Evolutionary conservation across 768 basidiomycete species (phyloP).

Genomic region (Suillus americanus): DNA sequence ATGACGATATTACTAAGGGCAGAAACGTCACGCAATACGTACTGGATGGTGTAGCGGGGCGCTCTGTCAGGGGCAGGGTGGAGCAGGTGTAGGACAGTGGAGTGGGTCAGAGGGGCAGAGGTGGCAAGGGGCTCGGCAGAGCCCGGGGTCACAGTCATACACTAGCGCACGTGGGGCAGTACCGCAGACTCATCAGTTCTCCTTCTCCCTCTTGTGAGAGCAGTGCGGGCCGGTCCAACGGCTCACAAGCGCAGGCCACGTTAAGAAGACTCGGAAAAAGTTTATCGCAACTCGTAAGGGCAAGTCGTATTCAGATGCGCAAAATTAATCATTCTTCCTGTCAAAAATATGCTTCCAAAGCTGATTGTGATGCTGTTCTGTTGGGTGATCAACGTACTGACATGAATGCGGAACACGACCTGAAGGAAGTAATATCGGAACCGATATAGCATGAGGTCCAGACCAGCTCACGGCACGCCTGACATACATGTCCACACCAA

Average conservation of each 20-base stretch:
- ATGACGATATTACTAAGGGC: not conserved
- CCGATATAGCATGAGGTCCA: not conserved
- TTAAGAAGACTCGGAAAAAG: not conserved
- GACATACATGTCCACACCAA: not conserved
- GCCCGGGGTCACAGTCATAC: no score
- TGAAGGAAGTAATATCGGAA: not conserved
- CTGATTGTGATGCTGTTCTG: not conserved
- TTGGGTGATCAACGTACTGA: not conserved
- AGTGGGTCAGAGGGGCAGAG: no score
- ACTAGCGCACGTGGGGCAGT: no score
- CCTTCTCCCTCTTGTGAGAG: no score
- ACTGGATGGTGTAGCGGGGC: no score
- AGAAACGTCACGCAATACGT: not conserved
- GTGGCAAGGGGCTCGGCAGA: no score
- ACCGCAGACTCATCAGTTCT: no score
- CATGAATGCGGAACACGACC: not conserved
- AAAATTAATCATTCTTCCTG: not conserved
- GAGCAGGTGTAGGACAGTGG: no score
- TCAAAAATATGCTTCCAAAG: not conserved
- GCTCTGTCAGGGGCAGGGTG: no score
- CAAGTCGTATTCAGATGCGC: not conserved
- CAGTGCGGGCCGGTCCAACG: no score
- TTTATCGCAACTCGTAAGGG: not conserved
- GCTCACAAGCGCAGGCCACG: not conserved
- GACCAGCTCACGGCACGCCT: no score